Percentiles rank a stretch among this genome's conserved stretches.
These are phyloP conservation scores for Nepenthes alata DNA, from an alignment of 179 eudicot species.

Conservation along the genomic window DNA sequence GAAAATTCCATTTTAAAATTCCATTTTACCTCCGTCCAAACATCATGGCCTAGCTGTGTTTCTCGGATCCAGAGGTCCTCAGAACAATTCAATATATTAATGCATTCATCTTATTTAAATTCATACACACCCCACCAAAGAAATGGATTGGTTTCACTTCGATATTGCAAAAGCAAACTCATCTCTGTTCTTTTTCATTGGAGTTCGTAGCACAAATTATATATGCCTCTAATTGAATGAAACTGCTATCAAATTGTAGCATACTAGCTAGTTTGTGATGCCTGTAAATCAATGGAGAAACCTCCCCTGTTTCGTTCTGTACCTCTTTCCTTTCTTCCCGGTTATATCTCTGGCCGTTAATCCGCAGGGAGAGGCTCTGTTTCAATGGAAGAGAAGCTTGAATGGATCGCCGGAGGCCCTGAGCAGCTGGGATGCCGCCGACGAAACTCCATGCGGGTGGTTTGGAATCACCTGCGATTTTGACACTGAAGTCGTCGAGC, in stretches of 20 bases:
- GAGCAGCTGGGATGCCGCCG: slow-evolving; percentile 38
- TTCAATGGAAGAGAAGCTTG: slow-evolving; percentile 47
- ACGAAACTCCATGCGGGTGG: slow-evolving; percentile 62
- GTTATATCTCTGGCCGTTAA: slow-evolving; percentile 25
- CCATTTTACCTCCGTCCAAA: neutral
- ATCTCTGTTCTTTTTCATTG: slow-evolving; percentile 33
- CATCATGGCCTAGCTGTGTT: slow-evolving; percentile 66
- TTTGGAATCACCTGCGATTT: slow-evolving; percentile 52
- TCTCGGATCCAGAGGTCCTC: slow-evolving; percentile 93
- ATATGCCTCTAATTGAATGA: neutral
- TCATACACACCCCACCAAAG: slow-evolving; percentile 18
- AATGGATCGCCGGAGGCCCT: slow-evolving; percentile 40
- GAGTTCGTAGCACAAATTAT: slow-evolving; percentile 31
- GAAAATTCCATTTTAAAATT: neutral
- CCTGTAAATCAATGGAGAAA: slow-evolving; percentile 43
- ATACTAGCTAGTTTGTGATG: slow-evolving; percentile 31
- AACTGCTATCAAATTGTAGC: neutral
- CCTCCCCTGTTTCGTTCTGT: slow-evolving; percentile 4
- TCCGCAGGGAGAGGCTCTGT: slow-evolving; percentile 61
- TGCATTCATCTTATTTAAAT: slow-evolving; percentile 12
- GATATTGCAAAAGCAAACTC: slow-evolving; percentile 6
- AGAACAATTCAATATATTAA: slow-evolving; percentile 13
- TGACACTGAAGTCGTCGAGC: slow-evolving; percentile 40
- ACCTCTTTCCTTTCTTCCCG: neutral
- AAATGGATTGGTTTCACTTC: slow-evolving; percentile 42